Evolutionary conservation across 2,329 filamentous ascomycete genomes (phyloP), one percentile per base, ranked within the genome.

Genomic region (Fonsecaea nubica): DNA sequence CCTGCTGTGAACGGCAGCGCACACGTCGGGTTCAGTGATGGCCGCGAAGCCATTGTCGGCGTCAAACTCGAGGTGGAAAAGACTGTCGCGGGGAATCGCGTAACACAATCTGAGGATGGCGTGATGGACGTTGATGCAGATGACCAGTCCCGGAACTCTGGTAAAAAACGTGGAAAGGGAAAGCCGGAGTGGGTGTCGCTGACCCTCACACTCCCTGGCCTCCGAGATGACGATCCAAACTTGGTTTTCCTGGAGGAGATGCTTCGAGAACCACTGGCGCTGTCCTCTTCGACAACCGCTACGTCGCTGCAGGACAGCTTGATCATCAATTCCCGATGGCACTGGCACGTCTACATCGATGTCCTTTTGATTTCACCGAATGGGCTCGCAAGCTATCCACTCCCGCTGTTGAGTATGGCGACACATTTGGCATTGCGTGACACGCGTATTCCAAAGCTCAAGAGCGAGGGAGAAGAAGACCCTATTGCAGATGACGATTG

Each of bases 401-500:
- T 98, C 7, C 94, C 94, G 1, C 86, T 99, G 10, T 89, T 99
- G 50, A 97, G 93, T 36, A 86, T 98, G 65, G 96, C 95, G 21
- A 94, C 92, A 56, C 93, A 99, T 77, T 89, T 99, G 67, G 95
- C 95, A 2, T 90, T 99, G 55, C 88, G 97, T 69, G 89, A 92
- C 35, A 94, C 95, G 6, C 89, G 91, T 70, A 84, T 98, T 2
- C 95, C 95, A 7, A 86, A 89, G 32, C 84, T 97, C 59, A 92
- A 92, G 77, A 97, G 93, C 1, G 91, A 96, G 78, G 87, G 87
- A 65, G 94, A 98, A 80, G 95, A 99, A 81, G 95, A 99, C 74
- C 95, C 95, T 12, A 89, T 97, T 76, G 99, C 99, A 80, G 91
- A 97, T 81, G 95, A 99, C 80, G 95, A 99, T 81, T 99, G 95